A percentile compares a stretch with the other conserved stretches of the same genome.
These are phyloP conservation scores for Cladosporium sp. DNA, from an alignment of 2,329 filamentous ascomycete genomes.

Conservation along the genomic window DNA sequence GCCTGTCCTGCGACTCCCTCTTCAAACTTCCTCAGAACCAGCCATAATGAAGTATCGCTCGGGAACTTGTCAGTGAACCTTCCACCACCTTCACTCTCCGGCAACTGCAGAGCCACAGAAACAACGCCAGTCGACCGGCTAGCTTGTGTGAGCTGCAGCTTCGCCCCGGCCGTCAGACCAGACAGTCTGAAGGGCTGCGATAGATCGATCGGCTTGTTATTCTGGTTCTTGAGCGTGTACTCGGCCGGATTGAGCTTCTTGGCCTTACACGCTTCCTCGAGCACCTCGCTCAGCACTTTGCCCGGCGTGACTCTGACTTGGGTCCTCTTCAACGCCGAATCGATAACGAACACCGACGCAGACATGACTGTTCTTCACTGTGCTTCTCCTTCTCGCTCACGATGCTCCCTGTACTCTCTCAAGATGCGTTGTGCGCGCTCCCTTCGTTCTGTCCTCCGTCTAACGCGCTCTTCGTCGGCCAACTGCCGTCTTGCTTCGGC, in stretches of 20 bases:
- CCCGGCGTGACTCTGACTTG: conserved; percentile 78
- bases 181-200: conserved; percentile 79
- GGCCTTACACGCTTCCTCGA: conserved; percentile 82
- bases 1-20: conserved; percentile 56
- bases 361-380: conserved; percentile 54
- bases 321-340: conserved; percentile 69
- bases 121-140: conserved; percentile 82
- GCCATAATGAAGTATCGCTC: conserved; percentile 84
- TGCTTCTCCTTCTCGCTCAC: background rate
- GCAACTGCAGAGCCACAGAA: conserved; percentile 82
- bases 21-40: conserved; percentile 85
- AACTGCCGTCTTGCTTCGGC: conserved; percentile 19
- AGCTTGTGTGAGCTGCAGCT: conserved; percentile 83
- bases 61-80: conserved; percentile 80
- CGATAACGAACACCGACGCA: conserved; percentile 82
- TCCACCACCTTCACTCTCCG: conserved; percentile 65
- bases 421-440: conserved; percentile 10
- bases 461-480: conserved; percentile 16
- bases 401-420: background rate
- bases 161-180: conserved; percentile 77
- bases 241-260: conserved; percentile 67
- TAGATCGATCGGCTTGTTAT: conserved; percentile 80
- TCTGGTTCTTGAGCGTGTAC: conserved; percentile 81
- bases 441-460: conserved; percentile 10
- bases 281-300: conserved; percentile 77